Percentiles rank a stretch among this genome's conserved stretches.
Evolutionary conservation across 768 basidiomycete species (phyloP).

Genomic region (Gautieria morchelliformis): DNA sequence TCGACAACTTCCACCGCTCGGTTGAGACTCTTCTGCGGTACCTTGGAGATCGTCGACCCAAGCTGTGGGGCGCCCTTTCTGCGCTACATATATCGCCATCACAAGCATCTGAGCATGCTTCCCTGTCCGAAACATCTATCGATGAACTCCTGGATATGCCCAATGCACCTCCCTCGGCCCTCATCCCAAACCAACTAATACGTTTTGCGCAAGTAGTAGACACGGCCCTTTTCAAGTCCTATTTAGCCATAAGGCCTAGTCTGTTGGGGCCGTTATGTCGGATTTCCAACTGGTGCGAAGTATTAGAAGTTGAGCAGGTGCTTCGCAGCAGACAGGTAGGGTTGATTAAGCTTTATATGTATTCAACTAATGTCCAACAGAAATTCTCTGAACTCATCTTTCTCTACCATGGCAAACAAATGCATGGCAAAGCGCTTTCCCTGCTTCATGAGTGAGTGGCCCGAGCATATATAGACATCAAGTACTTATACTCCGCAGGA

Average conservation of each 20-base stretch:
- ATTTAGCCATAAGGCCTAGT: slow-evolving; percentile 70
- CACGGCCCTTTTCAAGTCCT: slow-evolving; percentile 90
- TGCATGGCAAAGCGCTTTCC: slow-evolving; percentile 82
- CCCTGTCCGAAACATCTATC: slow-evolving; percentile 61
- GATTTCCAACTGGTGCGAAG: slow-evolving; percentile 95
- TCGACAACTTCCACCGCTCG: slow-evolving; percentile 58
- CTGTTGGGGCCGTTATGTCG: slow-evolving; percentile 83
- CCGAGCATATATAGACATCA: background rate
- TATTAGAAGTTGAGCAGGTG: slow-evolving; percentile 85
- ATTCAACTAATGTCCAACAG: slow-evolving; percentile 28
- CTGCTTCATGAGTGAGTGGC: slow-evolving; percentile 71
- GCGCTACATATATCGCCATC: slow-evolving; percentile 58
- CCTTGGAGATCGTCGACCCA: slow-evolving; percentile 82
- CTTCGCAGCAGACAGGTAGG: slow-evolving; percentile 66
- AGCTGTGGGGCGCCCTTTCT: slow-evolving; percentile 68
- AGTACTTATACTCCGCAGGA: slow-evolving; percentile 31
- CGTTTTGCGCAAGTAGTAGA: slow-evolving; percentile 91
- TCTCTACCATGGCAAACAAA: slow-evolving; percentile 89
- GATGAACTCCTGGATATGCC: slow-evolving; percentile 75
- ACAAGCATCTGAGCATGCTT: slow-evolving; percentile 57
- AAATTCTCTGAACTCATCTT: slow-evolving; percentile 88
- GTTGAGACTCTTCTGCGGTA: slow-evolving; percentile 86
- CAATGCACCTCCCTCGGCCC: slow-evolving; percentile 54
- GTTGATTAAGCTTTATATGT: background rate
- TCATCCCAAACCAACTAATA: slow-evolving; percentile 78